Evolutionary conservation across 2,329 filamentous ascomycete genomes (phyloP), one percentile per base, ranked within the genome.

Genomic region (Ramichloridium luteum): DNA sequence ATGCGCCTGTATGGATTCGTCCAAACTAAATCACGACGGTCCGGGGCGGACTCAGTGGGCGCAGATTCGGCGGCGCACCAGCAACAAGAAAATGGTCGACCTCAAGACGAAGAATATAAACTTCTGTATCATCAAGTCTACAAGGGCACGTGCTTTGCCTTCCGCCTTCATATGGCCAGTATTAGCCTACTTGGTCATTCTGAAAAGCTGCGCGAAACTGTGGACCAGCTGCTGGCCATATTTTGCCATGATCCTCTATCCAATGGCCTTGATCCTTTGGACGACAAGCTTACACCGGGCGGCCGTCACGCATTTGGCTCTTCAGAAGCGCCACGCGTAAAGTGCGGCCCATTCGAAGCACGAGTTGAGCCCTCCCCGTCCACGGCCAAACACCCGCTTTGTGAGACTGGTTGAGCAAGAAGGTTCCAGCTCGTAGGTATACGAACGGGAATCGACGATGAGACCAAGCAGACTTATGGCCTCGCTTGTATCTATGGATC

Each of bases 1-100:
- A 66, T 70, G 64, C 62, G 66, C 2, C 55, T 69, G 37, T 58
- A 67, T 38, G 66, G 66, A 1, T 38, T 67, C 6, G 58, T 62
- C 20, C 63, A 64, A 36, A 45, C 53, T 25, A 63, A 58, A 34
- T 31, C 36, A 4, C 46, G 45, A 49, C 57, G 44, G 32, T 41
- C 47, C 3, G 36, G 44, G 25, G 32, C 45, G 4, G 37, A 41
- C 14, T 44, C 47, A 3, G 31, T 34, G 13, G 36, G 35, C 4
- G 27, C 37, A 13, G 38, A 43, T 6, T 35, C 44, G 13, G 38
- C 39, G 5, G 37, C 32, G 2, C 39, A 34, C 9, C 48, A 45
- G 2, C 35, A 40, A 6, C 16, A 30, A 1, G 42, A 45, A 14
- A 37, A 36, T 3, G 44, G 47, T 2, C 40, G 46, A 16, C 47